phyloP scores from a whole-genome alignment of 192 early-diverging fungal genomes.

The Spizellomyces sp. region DNA sequence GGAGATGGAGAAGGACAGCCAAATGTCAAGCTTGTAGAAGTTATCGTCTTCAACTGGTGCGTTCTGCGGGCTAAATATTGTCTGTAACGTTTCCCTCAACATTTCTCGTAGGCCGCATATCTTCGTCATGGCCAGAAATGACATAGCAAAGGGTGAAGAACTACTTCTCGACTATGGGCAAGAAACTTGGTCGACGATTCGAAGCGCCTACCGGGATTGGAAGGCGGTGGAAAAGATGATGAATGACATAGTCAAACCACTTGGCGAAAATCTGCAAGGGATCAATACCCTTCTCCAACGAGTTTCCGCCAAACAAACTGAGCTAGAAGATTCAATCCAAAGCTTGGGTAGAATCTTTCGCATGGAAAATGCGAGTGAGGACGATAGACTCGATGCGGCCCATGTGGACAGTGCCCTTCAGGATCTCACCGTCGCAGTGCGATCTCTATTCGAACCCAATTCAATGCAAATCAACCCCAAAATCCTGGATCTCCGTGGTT shows the following conservation, averaged over 20 bases:
- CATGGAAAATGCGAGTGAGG: not conserved
- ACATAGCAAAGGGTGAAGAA: conserved; percentile 19
- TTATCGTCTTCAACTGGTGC: conserved; percentile 12
- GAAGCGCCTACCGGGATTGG: conserved; percentile 5
- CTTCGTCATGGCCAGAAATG: conserved; percentile 15
- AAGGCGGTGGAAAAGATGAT: not conserved
- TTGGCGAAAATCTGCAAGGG: not conserved
- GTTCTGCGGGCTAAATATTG: no score
- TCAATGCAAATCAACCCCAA: not conserved
- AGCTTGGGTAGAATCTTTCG: not conserved
- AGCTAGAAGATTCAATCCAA: not conserved
- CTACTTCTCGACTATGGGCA: conserved; percentile 25
- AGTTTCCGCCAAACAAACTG: conserved; percentile 6
- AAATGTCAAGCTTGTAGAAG: conserved; percentile 12
- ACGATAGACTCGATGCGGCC: not conserved
- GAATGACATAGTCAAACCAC: conserved; percentile 9
- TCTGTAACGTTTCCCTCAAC: no score
- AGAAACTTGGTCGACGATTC: conserved; percentile 12
- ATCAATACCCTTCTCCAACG: not conserved
- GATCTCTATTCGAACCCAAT: not conserved
- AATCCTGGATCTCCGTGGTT: not conserved
- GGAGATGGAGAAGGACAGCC: not conserved
- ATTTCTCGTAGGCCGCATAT: conserved; percentile 8
- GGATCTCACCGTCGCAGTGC: not conserved
- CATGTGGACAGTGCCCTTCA: no score